Conservation (phyloP, 371 early-diverging fungal genomes). For the Circinella minor region DNA sequence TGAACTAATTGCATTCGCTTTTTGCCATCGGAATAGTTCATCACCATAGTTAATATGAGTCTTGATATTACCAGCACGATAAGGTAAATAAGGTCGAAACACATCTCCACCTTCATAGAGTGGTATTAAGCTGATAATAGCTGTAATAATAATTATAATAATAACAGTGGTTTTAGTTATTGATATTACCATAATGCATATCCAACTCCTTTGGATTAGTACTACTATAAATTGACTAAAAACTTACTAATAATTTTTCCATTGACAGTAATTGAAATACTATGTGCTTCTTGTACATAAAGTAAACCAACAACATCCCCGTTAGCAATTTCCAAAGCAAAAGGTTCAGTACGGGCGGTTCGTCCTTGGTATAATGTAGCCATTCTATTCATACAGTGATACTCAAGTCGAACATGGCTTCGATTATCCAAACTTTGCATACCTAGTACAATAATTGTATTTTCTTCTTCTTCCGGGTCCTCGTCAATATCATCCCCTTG, state of each 20-base stretch:
- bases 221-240: not conserved
- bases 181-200: no score
- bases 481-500: not conserved
- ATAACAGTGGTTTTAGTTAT: no score
- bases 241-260: slow-evolving; percentile 19
- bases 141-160: not conserved
- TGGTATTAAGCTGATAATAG: slow-evolving; percentile 9
- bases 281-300: slow-evolving; percentile 23
- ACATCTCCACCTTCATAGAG: slow-evolving; percentile 2
- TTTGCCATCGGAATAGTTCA: slow-evolving; percentile 24
- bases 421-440: slow-evolving; percentile 12
- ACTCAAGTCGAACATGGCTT: slow-evolving; percentile 31
- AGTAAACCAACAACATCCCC: slow-evolving; percentile 40
- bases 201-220: not conserved
- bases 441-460: slow-evolving; percentile 9
- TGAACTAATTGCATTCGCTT: slow-evolving; percentile 15
- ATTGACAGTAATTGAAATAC: slow-evolving; percentile 12
- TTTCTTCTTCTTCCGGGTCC: not conserved
- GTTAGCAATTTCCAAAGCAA: slow-evolving; percentile 26
- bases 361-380: slow-evolving; percentile 17
- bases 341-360: slow-evolving; percentile 21
- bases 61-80: slow-evolving; percentile 17
- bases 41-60: slow-evolving; percentile 25
- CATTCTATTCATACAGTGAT: slow-evolving; percentile 13
- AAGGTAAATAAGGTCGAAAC: slow-evolving; percentile 24